Percentiles rank a stretch among this genome's conserved stretches.
These are phyloP conservation scores for Pythium insidiosum DNA, from an alignment of 352 stramenopile genomes.

Conservation along the genomic window DNA sequence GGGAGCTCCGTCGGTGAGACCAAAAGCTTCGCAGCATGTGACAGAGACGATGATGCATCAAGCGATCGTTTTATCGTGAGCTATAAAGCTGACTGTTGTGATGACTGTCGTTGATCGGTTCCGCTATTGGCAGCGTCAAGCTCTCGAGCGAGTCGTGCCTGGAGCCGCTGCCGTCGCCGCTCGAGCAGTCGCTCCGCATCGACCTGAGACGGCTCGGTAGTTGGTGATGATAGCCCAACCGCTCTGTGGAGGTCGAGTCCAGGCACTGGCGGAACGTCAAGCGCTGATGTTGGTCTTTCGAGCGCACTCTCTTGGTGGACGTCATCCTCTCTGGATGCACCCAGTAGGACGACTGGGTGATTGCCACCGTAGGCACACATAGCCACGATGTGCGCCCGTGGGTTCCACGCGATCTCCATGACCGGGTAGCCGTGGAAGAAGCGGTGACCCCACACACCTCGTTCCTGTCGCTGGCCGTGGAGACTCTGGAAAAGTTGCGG, in stretches of 20 bases:
- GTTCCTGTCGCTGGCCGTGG: conserved; percentile 33
- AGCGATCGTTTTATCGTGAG: too few species aligned
- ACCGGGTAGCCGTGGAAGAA: conserved; percentile 52
- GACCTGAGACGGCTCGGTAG: too few species aligned
- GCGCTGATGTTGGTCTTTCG: too few species aligned
- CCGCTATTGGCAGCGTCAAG: not conserved
- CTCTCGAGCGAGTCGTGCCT: conserved; percentile 27
- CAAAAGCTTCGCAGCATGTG: too few species aligned
- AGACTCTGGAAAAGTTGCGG: conserved; percentile 46
- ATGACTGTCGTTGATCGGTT: not conserved
- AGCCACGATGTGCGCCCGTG: conserved; percentile 50
- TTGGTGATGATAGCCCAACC: too few species aligned
- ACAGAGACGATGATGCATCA: too few species aligned
- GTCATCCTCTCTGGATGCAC: conserved; percentile 30
- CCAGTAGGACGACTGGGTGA: conserved; percentile 55
- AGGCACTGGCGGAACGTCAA: too few species aligned
- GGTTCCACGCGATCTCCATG: conserved; percentile 51
- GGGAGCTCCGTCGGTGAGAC: too few species aligned
- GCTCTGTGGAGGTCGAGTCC: too few species aligned
- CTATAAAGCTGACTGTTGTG: not conserved
- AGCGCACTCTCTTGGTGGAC: too few species aligned
- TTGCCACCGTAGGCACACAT: conserved; percentile 54
- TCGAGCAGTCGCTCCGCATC: conserved; percentile 42
- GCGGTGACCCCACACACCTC: conserved; percentile 37
- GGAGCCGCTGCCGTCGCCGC: conserved; percentile 31